phyloP scores from a whole-genome alignment of 768 basidiomycete genomes.

The Porpolomopsis calyptriformis region DNA sequence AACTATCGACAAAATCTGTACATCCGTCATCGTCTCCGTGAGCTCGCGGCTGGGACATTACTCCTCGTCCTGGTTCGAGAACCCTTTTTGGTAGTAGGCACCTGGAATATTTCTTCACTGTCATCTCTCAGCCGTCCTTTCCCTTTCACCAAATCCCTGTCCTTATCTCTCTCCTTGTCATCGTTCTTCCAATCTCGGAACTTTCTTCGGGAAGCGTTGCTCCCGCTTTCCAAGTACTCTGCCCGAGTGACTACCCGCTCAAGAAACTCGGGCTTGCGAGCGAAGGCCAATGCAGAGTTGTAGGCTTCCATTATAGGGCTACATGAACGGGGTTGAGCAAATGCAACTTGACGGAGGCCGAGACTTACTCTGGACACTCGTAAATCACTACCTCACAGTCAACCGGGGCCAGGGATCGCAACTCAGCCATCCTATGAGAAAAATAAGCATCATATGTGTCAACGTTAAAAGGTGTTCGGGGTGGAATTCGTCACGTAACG shows the following conservation, averaged over 20 bases:
- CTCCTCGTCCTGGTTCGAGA: conserved; percentile 7
- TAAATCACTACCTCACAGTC: conserved; percentile 69
- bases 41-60: neutral
- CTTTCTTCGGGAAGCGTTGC: conserved; percentile 61
- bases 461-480: neutral
- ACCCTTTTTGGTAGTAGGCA: conserved; percentile 3
- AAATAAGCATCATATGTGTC: neutral
- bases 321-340: neutral
- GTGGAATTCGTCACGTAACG: conserved; percentile 5
- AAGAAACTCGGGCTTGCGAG: conserved; percentile 39
- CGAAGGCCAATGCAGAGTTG: conserved; percentile 48
- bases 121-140: conserved; percentile 19
- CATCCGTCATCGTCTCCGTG: conserved; percentile 8
- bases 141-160: conserved; percentile 20
- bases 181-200: conserved; percentile 53
- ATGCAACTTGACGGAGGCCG: neutral
- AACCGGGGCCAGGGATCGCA: conserved; percentile 72
- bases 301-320: conserved; percentile 64
- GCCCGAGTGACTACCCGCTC: conserved; percentile 55
- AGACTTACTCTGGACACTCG: conserved; percentile 60
- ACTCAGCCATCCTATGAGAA: conserved; percentile 48
- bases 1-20: too few species aligned
- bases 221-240: conserved; percentile 82
- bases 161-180: conserved; percentile 26
- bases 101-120: conserved; percentile 9